Conservation (phyloP, 2,329 filamentous ascomycete species). For the Aaosphaeria arxii region DNA sequence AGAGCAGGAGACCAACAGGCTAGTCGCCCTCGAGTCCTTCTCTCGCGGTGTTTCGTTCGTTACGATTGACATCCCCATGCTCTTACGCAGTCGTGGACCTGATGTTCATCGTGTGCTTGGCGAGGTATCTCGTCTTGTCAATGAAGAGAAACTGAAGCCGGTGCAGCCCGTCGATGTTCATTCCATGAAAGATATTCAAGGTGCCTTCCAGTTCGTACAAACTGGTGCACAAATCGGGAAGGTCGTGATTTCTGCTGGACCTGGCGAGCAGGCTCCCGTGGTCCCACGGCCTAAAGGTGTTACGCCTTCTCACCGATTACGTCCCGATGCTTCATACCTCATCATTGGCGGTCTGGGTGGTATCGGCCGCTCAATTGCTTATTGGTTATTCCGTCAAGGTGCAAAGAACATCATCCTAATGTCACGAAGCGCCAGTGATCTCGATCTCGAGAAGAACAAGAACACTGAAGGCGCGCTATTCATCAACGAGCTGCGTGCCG, state of each 20-base stretch:
- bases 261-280: not conserved
- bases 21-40: not conserved
- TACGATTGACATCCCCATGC: not conserved
- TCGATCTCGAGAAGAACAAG: not conserved
- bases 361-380: conserved; percentile 12
- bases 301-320: not conserved
- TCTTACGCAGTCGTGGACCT: not conserved
- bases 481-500: not conserved
- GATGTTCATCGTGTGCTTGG: not conserved
- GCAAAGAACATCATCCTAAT: conserved; percentile 13
- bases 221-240: not conserved
- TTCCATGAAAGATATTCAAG: not conserved
- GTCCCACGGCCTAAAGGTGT: not conserved
- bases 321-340: conserved; percentile 12
- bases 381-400: conserved; percentile 10
- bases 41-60: not conserved
- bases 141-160: not conserved
- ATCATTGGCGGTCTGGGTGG: conserved; percentile 15
- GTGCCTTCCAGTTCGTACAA: not conserved
- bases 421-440: conserved; percentile 3
- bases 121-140: not conserved
- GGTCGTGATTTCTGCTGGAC: not conserved
- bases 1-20: not conserved
- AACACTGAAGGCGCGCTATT: not conserved
- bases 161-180: not conserved